phyloP scores from a whole-genome alignment of 352 stramenopile species.

The Pythium brachiatum region DNA sequence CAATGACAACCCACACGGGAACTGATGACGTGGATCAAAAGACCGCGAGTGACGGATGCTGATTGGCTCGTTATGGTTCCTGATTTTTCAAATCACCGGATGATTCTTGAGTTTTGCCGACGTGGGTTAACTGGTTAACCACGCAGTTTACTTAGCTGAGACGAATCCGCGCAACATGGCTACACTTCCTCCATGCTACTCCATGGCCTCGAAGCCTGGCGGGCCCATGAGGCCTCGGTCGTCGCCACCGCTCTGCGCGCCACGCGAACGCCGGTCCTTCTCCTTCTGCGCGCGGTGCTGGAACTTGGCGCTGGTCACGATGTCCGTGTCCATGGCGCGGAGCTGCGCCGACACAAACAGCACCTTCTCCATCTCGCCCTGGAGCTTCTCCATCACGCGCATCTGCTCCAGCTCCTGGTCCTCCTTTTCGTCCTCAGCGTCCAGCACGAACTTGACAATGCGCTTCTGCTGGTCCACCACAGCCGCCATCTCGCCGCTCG shows the following conservation, averaged over 20 bases:
- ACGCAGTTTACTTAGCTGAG: background rate
- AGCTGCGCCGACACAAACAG: constrained; percentile 64
- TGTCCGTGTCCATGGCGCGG: constrained; percentile 74
- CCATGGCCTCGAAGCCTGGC: constrained; percentile 9
- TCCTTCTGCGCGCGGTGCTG: constrained; percentile 72
- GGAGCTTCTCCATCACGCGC: constrained; percentile 48
- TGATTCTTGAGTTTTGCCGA: background rate
- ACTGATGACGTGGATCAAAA: background rate
- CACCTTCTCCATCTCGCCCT: constrained; percentile 77
- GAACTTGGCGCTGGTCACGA: constrained; percentile 81
- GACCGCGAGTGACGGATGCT: background rate
- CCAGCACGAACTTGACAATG: constrained; percentile 76
- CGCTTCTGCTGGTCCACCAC: constrained; percentile 75
- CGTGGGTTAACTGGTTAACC: constrained; percentile 1
- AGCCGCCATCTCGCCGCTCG: constrained; percentile 50
- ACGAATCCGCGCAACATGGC: constrained; percentile 22
- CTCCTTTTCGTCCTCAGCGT: constrained; percentile 40
- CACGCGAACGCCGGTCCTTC: constrained; percentile 60
- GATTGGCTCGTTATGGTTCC: background rate
- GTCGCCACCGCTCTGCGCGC: constrained; percentile 16
- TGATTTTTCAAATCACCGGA: background rate
- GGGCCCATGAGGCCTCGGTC: constrained; percentile 8
- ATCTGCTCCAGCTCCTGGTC: constrained; percentile 34
- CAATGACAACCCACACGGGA: background rate
- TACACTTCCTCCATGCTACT: constrained; percentile 11